Conservation (phyloP, 1,139 yeast species). For the Tardiomyces blankii region DNA sequence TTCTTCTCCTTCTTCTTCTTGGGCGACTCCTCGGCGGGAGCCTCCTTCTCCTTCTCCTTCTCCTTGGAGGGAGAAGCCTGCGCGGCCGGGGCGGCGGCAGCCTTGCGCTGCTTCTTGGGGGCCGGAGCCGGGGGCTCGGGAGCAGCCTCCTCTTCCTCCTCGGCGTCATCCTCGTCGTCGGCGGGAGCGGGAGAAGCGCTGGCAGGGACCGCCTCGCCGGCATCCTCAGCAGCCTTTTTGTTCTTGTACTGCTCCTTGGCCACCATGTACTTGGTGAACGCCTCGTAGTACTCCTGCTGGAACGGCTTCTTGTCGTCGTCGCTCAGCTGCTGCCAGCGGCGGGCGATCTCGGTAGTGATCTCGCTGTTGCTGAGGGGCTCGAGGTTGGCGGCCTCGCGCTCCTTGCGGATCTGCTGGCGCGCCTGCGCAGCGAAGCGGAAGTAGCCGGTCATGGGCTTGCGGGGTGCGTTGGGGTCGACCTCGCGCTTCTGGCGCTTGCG, state of each 20-base stretch:
- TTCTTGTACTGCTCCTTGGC: conserved; percentile 56
- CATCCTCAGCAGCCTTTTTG: conserved; percentile 26
- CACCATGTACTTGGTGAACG: conserved; percentile 50
- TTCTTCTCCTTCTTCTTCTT: conserved; percentile 1
- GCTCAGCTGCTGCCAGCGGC: conserved; percentile 61
- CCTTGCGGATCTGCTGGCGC: conserved; percentile 40
- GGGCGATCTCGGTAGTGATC: conserved; percentile 66
- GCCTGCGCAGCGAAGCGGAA: conserved; percentile 53
- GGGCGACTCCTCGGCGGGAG: background rate
- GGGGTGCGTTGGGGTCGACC: conserved; percentile 43
- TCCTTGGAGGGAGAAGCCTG: background rate
- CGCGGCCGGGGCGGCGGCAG: background rate
- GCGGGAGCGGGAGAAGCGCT: conserved; percentile 25
- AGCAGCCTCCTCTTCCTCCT: conserved; percentile 2
- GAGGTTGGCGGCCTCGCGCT: conserved; percentile 46
- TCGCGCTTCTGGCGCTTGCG: conserved; percentile 37
- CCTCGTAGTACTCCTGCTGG: conserved; percentile 62
- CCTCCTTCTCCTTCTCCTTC: background rate
- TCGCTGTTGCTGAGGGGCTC: conserved; percentile 62
- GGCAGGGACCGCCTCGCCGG: conserved; percentile 21
- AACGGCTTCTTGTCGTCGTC: conserved; percentile 62
- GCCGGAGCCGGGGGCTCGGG: background rate
- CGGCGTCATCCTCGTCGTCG: conserved; percentile 5
- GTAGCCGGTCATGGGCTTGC: conserved; percentile 62
- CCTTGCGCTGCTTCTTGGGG: background rate